Conservation (phyloP, 2,329 filamentous ascomycete species). For the Endoconidiophora polonica region DNA sequence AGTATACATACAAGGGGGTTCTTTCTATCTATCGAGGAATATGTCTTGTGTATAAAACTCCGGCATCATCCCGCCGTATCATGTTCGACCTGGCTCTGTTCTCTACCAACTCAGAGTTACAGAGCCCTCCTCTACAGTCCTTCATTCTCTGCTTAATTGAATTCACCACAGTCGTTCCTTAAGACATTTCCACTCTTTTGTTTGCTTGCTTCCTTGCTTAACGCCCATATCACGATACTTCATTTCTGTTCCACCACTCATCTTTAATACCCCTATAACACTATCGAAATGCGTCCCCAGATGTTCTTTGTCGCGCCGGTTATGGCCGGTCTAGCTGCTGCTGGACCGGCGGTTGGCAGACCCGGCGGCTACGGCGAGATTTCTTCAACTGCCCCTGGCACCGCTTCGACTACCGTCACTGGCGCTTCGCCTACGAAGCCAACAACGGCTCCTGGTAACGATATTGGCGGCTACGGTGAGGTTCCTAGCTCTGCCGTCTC, state of each 20-base stretch:
- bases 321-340: conserved; percentile 8
- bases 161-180: conserved; percentile 6
- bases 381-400: neutral
- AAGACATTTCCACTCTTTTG: conserved; percentile 2
- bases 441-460: neutral
- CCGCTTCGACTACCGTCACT: neutral
- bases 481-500: neutral
- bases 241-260: neutral
- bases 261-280: no score
- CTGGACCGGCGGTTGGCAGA: neutral
- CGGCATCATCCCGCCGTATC: no score
- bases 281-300: conserved; percentile 11
- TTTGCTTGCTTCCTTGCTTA: neutral
- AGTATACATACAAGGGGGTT: no score
- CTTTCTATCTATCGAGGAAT: no score
- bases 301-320: conserved; percentile 9
- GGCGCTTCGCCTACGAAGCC: neutral
- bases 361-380: neutral
- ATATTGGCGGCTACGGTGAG: neutral
- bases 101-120: no score
- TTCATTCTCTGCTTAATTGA: no score
- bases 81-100: no score
- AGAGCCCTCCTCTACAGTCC: no score
- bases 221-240: neutral
- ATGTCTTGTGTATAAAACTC: no score